Evolutionary conservation across 441 rosid genomes (phyloP).

Genomic region (Viola pubescens): DNA sequence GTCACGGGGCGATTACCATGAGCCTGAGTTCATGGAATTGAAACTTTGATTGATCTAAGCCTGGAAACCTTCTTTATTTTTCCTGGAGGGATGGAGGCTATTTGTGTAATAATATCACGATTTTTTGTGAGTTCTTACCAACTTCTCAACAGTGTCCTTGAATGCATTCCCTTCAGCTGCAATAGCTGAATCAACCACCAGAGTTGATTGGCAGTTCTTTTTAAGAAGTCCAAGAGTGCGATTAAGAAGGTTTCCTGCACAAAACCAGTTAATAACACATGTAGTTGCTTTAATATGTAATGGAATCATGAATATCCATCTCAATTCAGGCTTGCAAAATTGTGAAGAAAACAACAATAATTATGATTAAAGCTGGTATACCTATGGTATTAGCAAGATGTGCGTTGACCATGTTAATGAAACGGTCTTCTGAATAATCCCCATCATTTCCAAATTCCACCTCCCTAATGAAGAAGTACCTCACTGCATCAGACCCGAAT

Average conservation of each 20-base stretch:
- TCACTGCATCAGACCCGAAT: conserved; percentile 84
- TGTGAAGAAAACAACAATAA: background rate
- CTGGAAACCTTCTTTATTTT: too few species aligned
- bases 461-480: conserved; percentile 85
- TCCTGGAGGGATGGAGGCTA: too few species aligned
- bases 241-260: conserved; percentile 85
- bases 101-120: too few species aligned
- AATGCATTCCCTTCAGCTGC: conserved; percentile 68
- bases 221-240: conserved; percentile 91
- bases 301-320: conserved; percentile 5
- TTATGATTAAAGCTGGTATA: conserved; percentile 15
- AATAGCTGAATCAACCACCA: conserved; percentile 59
- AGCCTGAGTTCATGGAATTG: too few species aligned
- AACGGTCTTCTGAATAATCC: conserved; percentile 90
- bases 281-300: background rate
- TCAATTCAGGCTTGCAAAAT: conserved; percentile 1
- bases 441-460: conserved; percentile 95
- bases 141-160: conserved; percentile 55
- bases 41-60: too few species aligned
- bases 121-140: conserved; percentile 33
- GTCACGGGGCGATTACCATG: too few species aligned
- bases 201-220: conserved; percentile 78
- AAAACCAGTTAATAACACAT: background rate
- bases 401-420: conserved; percentile 74
- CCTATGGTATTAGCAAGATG: conserved; percentile 96